A percentile compares a stretch with the other conserved stretches of the same genome.
Evolutionary conservation across 495 filamentous ascomycete species (phyloP).

Genomic region (Astrocystis sublimbata): DNA sequence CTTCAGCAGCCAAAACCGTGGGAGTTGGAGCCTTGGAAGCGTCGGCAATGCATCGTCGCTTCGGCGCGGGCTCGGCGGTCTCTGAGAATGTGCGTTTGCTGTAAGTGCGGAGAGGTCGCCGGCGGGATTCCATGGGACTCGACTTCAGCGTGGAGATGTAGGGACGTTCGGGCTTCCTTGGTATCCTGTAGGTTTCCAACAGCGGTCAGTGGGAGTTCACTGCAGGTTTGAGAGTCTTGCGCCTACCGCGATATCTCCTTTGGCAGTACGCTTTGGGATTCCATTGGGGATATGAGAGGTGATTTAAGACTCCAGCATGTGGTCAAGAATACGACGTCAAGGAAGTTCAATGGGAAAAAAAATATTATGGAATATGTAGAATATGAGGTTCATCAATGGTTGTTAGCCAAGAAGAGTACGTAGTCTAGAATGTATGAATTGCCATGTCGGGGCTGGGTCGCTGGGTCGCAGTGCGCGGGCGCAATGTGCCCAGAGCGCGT

Average conservation of each 20-base stretch:
- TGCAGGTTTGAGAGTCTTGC: not conserved
- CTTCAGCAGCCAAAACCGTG: not conserved
- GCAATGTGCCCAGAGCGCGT: conserved; percentile 22
- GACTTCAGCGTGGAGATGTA: conserved; percentile 17
- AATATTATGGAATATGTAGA: not conserved
- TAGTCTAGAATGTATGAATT: not conserved
- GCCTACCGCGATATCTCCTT: conserved; percentile 15
- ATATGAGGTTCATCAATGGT: not conserved
- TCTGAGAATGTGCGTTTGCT: conserved; percentile 34
- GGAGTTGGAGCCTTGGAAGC: not conserved
- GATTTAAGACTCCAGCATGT: not conserved
- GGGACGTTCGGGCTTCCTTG: conserved; percentile 15
- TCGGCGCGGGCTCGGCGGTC: conserved; percentile 17
- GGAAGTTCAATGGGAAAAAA: not conserved
- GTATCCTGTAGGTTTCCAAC: conserved; percentile 9
- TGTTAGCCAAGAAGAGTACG: not conserved
- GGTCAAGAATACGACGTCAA: not conserved
- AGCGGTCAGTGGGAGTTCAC: not conserved
- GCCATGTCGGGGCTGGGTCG: not conserved
- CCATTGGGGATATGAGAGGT: conserved; percentile 14
- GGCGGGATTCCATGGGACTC: conserved; percentile 22
- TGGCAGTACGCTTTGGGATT: not conserved
- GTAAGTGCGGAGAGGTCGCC: conserved; percentile 47
- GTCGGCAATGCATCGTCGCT: conserved; percentile 20
- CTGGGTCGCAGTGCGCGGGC: not conserved